phyloP scores from a whole-genome alignment of 2,329 filamentous ascomycete species.

The Colletotrichum filicis region DNA sequence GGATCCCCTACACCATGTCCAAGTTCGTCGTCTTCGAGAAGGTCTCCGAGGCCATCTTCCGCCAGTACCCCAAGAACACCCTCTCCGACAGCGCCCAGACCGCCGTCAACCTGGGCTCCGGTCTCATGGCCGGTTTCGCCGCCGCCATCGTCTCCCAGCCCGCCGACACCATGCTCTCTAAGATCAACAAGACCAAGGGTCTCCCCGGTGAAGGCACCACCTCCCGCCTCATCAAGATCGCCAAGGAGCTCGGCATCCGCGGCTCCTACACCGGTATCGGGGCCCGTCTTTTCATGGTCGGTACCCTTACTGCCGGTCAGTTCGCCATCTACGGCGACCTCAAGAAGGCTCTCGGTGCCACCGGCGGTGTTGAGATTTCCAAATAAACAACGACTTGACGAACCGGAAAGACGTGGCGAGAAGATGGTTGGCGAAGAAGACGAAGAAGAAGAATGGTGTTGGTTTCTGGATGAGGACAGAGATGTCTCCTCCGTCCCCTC shows the following conservation, averaged over 20 bases:
- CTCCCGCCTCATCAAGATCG: slow-evolving; percentile 87
- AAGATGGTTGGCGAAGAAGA: slow-evolving; percentile 15
- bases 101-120: slow-evolving; percentile 77
- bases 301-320: slow-evolving; percentile 81
- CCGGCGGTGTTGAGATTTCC: slow-evolving; percentile 79
- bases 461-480: slow-evolving; percentile 22
- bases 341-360: slow-evolving; percentile 72
- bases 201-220: slow-evolving; percentile 86
- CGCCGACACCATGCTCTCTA: slow-evolving; percentile 92
- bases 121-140: slow-evolving; percentile 75
- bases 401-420: not conserved
- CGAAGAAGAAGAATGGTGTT: slow-evolving; percentile 17
- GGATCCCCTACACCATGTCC: slow-evolving; percentile 93
- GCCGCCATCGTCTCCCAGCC: slow-evolving; percentile 89
- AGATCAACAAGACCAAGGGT: slow-evolving; percentile 97
- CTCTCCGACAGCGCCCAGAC: slow-evolving; percentile 79
- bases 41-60: slow-evolving; percentile 80
- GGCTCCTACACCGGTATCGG: slow-evolving; percentile 86
- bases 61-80: slow-evolving; percentile 74
- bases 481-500: not conserved
- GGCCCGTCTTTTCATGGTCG: slow-evolving; percentile 73
- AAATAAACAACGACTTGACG: slow-evolving; percentile 48
- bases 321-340: slow-evolving; percentile 87
- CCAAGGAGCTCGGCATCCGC: slow-evolving; percentile 82
- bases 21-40: slow-evolving; percentile 97